A percentile compares a stretch with the other conserved stretches of the same genome.
Conservation (phyloP, 1,284 basidiomycete species). For the Cystobasidiaceae sp. region DNA sequence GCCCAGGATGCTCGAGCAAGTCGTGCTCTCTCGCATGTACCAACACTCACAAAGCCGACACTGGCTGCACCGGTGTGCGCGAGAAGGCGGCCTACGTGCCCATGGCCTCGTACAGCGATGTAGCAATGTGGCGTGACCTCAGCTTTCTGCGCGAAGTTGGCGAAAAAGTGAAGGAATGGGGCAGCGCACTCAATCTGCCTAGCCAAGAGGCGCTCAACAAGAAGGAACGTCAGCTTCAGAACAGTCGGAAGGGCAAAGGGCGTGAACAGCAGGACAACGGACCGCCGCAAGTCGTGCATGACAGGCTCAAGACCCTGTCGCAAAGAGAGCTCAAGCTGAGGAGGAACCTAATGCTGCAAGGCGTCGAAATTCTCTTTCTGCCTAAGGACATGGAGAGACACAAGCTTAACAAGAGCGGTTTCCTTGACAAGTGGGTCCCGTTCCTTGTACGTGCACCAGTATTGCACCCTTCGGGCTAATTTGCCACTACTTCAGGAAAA, state of each 20-base stretch:
- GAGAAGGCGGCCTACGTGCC: slow-evolving; percentile 1
- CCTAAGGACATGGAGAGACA: slow-evolving; percentile 20
- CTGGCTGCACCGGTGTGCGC: slow-evolving; percentile 4
- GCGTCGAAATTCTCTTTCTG: slow-evolving; percentile 23
- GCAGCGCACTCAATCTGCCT: slow-evolving; percentile 1
- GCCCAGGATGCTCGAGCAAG: slow-evolving; percentile 10
- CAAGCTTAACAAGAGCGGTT: slow-evolving; percentile 2
- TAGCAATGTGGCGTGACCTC: slow-evolving; percentile 26
- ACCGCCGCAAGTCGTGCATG: background rate
- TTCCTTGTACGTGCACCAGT: background rate
- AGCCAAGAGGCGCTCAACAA: background rate
- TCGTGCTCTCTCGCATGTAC: slow-evolving; percentile 23
- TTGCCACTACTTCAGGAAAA: slow-evolving; percentile 4
- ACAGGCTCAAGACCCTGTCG: slow-evolving; percentile 9
- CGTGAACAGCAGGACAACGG: slow-evolving; percentile 6
- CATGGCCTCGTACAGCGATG: slow-evolving; percentile 14
- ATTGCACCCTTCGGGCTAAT: background rate
- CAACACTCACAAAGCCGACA: slow-evolving; percentile 3
- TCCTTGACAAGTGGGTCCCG: background rate
- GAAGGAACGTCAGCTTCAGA: background rate
- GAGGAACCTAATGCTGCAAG: background rate
- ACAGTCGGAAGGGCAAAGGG: slow-evolving; percentile 18
- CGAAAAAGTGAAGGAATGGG: slow-evolving; percentile 20
- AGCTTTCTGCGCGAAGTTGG: slow-evolving; percentile 23
- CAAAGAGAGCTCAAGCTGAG: slow-evolving; percentile 9